A percentile compares a stretch with the other conserved stretches of the same genome.
These are phyloP conservation scores for Aspergillus costaricaensis DNA, from an alignment of 2,329 filamentous ascomycete species.

Conservation along the genomic window DNA sequence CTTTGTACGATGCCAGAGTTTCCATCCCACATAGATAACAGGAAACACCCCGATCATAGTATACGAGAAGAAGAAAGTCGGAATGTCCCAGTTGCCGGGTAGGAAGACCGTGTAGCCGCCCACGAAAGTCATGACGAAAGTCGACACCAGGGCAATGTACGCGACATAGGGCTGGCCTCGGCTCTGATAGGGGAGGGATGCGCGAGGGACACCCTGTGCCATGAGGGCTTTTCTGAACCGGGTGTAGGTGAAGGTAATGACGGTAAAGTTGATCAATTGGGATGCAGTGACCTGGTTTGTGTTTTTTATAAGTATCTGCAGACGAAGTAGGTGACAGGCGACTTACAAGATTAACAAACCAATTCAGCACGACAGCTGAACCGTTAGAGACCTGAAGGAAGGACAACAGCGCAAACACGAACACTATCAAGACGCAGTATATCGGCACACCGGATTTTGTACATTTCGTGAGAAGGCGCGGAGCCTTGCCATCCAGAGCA, in stretches of 20 bases:
- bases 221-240: slow-evolving; percentile 69
- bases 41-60: slow-evolving; percentile 73
- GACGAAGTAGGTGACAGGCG: not conserved
- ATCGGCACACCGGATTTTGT: slow-evolving; percentile 69
- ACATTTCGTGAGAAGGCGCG: slow-evolving; percentile 65
- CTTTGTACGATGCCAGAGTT: slow-evolving; percentile 65
- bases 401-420: slow-evolving; percentile 68
- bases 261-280: slow-evolving; percentile 71
- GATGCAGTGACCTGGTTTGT: slow-evolving; percentile 63
- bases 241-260: slow-evolving; percentile 70
- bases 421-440: slow-evolving; percentile 68
- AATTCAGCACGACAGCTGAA: slow-evolving; percentile 67
- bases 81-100: slow-evolving; percentile 65
- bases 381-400: slow-evolving; percentile 72
- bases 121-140: slow-evolving; percentile 71
- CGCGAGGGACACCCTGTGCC: slow-evolving; percentile 68
- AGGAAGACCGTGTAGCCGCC: slow-evolving; percentile 77
- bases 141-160: slow-evolving; percentile 65
- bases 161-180: slow-evolving; percentile 71
- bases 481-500: slow-evolving; percentile 69
- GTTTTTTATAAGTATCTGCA: not conserved
- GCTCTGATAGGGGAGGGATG: slow-evolving; percentile 69
- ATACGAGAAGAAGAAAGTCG: slow-evolving; percentile 76
- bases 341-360: slow-evolving; percentile 66
- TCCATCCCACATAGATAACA: slow-evolving; percentile 69